These are phyloP conservation scores for Pichiaceae sp. DNA, from an alignment of 1,139 yeast genomes.

Conservation along the genomic window DNA sequence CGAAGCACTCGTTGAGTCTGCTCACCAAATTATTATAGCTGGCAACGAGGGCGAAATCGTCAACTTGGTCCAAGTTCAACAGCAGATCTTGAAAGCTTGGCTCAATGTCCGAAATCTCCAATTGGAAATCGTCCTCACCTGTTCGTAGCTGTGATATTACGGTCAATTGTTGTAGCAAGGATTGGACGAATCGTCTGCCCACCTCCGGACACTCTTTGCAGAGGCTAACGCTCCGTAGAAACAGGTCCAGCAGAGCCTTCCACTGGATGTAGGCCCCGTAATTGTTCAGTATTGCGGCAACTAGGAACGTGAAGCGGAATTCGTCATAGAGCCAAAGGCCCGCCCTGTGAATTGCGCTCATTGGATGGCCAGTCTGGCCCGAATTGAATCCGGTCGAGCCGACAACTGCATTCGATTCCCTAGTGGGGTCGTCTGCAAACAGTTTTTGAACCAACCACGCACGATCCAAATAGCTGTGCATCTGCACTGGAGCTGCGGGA, in stretches of 20 bases:
- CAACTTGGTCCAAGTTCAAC: slow-evolving; percentile 6
- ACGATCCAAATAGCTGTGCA: slow-evolving; percentile 17
- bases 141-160: slow-evolving; percentile 1
- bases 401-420: too few species aligned
- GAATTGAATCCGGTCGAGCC: too few species aligned
- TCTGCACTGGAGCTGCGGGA: slow-evolving; percentile 5
- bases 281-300: slow-evolving; percentile 14
- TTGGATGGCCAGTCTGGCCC: too few species aligned
- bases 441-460: slow-evolving; percentile 12
- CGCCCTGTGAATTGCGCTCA: background rate
- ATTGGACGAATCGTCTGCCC: slow-evolving; percentile 4
- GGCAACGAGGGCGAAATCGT: slow-evolving; percentile 7
- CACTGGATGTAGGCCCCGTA: slow-evolving; percentile 15
- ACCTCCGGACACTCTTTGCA: slow-evolving; percentile 6
- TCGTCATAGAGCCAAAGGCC: slow-evolving; percentile 6
- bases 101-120: slow-evolving; percentile 5
- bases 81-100: slow-evolving; percentile 8
- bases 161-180: slow-evolving; percentile 8
- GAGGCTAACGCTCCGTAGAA: slow-evolving; percentile 10
- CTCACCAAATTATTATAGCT: slow-evolving; percentile 5
- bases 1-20: slow-evolving; percentile 7
- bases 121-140: slow-evolving; percentile 4
- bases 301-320: slow-evolving; percentile 11
- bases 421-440: background rate
- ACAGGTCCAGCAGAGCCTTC: slow-evolving; percentile 10